Evolutionary conservation across 1,139 yeast species (phyloP).

Genomic region (Diutina catenulata): DNA sequence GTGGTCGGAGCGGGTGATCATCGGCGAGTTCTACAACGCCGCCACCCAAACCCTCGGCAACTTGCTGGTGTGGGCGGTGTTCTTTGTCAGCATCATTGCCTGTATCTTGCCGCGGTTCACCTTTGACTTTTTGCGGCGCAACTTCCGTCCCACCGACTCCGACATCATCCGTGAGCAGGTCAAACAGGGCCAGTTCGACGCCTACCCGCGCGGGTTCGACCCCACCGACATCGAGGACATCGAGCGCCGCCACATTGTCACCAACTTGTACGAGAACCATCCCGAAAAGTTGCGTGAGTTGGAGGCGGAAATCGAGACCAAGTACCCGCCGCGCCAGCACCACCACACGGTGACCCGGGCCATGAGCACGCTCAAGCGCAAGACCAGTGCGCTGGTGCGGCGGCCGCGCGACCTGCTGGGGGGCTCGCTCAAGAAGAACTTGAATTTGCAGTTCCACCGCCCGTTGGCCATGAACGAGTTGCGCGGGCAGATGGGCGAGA

Average conservation of each 20-base stretch:
- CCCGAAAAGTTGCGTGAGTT: not conserved
- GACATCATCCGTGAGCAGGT: constrained; percentile 44
- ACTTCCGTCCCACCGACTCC: constrained; percentile 40
- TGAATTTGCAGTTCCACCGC: constrained; percentile 4
- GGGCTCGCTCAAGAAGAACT: constrained; percentile 3
- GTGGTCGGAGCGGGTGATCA: constrained; percentile 34
- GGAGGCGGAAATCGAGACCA: constrained; percentile 1
- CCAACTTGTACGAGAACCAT: constrained; percentile 2
- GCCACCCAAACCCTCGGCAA: constrained; percentile 45
- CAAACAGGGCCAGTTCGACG: constrained; percentile 32
- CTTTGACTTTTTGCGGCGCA: constrained; percentile 32
- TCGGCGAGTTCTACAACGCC: constrained; percentile 41
- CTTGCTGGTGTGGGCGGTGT: constrained; percentile 39
- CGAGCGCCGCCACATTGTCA: constrained; percentile 28
- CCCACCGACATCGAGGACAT: constrained; percentile 43
- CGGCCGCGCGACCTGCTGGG: not conserved
- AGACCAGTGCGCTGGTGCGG: not conserved
- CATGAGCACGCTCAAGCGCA: constrained; percentile 1
- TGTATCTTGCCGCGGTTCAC: constrained; percentile 44
- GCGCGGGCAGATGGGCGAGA: constrained; percentile 30
- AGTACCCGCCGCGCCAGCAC: constrained; percentile 1
- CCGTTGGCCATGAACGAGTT: constrained; percentile 24
- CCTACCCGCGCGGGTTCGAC: constrained; percentile 42
- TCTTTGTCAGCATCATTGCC: constrained; percentile 32
- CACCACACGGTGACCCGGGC: constrained; percentile 2